Percentiles rank a stretch among this genome's conserved stretches.
Evolutionary conservation across 1,284 basidiomycete species (phyloP).

Genomic region (Rhodotorula mucilaginosa): DNA sequence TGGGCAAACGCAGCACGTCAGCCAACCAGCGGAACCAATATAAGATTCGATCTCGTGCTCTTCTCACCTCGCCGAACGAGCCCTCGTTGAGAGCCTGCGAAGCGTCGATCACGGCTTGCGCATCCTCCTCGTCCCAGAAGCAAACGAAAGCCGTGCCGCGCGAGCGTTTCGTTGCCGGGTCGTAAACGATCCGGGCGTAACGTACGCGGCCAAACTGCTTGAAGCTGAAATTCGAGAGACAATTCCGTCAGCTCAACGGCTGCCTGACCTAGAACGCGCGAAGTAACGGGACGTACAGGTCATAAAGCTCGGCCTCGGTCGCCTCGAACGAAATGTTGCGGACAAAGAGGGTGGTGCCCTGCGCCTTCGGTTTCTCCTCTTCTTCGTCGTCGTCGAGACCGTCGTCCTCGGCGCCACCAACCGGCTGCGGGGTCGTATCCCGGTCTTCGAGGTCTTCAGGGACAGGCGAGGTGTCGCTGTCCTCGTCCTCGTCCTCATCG

Average conservation of each 20-base stretch:
- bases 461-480: constrained; percentile 35
- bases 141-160: constrained; percentile 95
- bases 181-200: constrained; percentile 89
- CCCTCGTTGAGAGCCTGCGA: constrained; percentile 58
- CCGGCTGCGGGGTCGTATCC: constrained; percentile 31
- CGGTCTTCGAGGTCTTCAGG: constrained; percentile 45
- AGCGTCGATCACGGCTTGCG: constrained; percentile 78
- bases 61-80: constrained; percentile 35
- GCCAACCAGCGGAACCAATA: background rate
- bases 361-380: constrained; percentile 53
- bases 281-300: constrained; percentile 59
- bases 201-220: constrained; percentile 86
- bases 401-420: constrained; percentile 39
- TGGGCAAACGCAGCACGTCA: background rate
- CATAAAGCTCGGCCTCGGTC: constrained; percentile 82
- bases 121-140: constrained; percentile 92
- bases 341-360: constrained; percentile 76
- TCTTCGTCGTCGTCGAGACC: constrained; percentile 35
- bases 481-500: constrained; percentile 44
- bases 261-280: no score
- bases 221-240: constrained; percentile 59
- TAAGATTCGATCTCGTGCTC: background rate
- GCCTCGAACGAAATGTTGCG: constrained; percentile 91
- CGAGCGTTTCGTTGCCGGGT: constrained; percentile 76
- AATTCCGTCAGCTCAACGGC: background rate